These are phyloP conservation scores for Vanilla planifolia DNA, from an alignment of 106 monocot species.

Conservation along the genomic window DNA sequence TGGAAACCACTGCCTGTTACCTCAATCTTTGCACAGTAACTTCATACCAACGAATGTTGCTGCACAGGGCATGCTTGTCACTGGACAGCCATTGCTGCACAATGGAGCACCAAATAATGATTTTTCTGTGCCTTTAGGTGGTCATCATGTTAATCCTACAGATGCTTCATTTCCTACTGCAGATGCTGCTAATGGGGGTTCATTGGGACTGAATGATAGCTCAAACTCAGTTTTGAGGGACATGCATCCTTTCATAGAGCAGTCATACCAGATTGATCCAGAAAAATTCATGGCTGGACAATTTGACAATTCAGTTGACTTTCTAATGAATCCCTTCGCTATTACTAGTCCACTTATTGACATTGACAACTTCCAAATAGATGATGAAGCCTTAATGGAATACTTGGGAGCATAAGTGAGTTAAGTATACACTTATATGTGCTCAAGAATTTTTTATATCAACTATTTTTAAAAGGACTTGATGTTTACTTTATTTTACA, in stretches of 20 bases:
- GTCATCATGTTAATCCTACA: conserved; percentile 22
- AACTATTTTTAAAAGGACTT: background rate
- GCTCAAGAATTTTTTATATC: background rate
- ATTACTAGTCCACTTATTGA: conserved; percentile 47
- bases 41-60: conserved; percentile 16
- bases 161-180: conserved; percentile 23
- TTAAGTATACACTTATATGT: background rate
- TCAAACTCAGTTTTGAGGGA: conserved; percentile 21
- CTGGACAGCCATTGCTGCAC: conserved; percentile 21
- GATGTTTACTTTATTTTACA: too few species aligned
- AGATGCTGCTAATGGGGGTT: conserved; percentile 29
- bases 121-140: conserved; percentile 10
- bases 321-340: conserved; percentile 43
- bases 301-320: conserved; percentile 34
- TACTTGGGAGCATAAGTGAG: conserved; percentile 76
- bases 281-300: conserved; percentile 50
- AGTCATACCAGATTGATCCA: conserved; percentile 37
- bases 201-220: conserved; percentile 27
- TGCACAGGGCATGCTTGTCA: conserved; percentile 25
- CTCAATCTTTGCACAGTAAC: conserved; percentile 13
- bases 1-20: conserved; percentile 16
- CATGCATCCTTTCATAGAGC: conserved; percentile 40
- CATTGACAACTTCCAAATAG: conserved; percentile 49
- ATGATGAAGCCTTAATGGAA: conserved; percentile 75
- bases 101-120: conserved; percentile 12